Evolutionary conservation across 2,329 filamentous ascomycete genomes (phyloP).

Genomic region (Cadophora sp.): DNA sequence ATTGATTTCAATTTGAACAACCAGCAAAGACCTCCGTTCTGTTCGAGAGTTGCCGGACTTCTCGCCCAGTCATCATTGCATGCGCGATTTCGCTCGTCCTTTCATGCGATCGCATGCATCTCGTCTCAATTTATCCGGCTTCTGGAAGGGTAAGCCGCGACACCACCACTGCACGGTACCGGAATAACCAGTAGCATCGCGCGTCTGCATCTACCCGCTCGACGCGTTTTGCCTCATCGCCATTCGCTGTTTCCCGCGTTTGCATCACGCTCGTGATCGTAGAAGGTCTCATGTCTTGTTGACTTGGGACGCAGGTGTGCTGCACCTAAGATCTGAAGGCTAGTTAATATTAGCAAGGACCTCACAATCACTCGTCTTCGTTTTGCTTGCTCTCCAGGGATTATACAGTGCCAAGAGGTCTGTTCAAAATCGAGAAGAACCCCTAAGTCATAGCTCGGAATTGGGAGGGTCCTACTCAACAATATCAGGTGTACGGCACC

Average conservation of each 20-base stretch:
- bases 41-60: neutral
- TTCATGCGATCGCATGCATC: neutral
- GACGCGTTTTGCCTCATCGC: slow-evolving; percentile 11
- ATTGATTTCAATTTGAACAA: neutral
- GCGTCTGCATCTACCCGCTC: slow-evolving; percentile 20
- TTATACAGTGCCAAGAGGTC: neutral
- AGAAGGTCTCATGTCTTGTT: neutral
- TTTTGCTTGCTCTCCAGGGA: slow-evolving; percentile 3
- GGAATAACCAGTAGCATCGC: slow-evolving; percentile 12
- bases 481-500: neutral
- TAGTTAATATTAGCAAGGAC: neutral
- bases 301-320: slow-evolving; percentile 2
- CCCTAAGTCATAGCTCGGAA: neutral
- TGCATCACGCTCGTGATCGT: slow-evolving; percentile 9
- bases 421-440: neutral
- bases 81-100: neutral
- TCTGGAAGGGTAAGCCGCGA: slow-evolving; percentile 6
- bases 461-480: neutral
- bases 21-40: neutral
- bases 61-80: neutral
- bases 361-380: neutral
- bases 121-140: slow-evolving; percentile 10
- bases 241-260: slow-evolving; percentile 18
- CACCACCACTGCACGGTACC: neutral
- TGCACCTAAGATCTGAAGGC: neutral